Base-by-base conservation (phyloP, 148 eudicot species). In the Bassia scoparia region DNA sequence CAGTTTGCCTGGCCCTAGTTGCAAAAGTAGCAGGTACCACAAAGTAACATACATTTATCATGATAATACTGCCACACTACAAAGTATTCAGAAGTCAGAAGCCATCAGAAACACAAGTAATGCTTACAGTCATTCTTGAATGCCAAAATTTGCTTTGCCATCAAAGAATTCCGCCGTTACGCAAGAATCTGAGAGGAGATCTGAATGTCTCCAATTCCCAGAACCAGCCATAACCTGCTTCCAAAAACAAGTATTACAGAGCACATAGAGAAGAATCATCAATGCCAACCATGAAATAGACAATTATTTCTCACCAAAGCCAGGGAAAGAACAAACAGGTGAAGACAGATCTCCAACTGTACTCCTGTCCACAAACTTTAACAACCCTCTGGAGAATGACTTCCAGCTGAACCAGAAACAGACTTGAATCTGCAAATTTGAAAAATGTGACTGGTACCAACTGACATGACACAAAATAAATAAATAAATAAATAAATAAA, bases 171-270 rank as follows among this genome's bases (percentile, higher is more conserved):
- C 54, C 99, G 90, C 81, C 81, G n/a, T n/a, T 74, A 61, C 96
- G 96, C 43, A 95, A 85, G 79, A 83, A 95, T 77, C 85, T 95
- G 82, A 95, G 83, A 61, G 92, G 83, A 61, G 92, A 82, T 73
- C 87, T 85, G 61, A 95, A 89, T 20, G 92, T 95, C 79, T 88
- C 83, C 58, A 95, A 76, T 95, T 81, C 52, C 99, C 99, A 72
- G 99, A 91, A 78, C 99, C 99, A 66, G 99, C 99, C 99, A 95
- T 91, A 48, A 95, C 99, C 99, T 95, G 87, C 80, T 71, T 70
- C 80, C 77, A 81, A 54, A 64, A 71, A 64, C 69, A 59, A 66
- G 54, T 50, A 59, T 79, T 60, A 78, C 27, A 76, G 26, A 55
- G 37, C 67, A 73, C 31, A 55, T 26, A 76, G 55, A 77, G 35